Base-by-base conservation (phyloP, 2,329 filamentous ascomycete species). In the Xylariaceae sp. region DNA sequence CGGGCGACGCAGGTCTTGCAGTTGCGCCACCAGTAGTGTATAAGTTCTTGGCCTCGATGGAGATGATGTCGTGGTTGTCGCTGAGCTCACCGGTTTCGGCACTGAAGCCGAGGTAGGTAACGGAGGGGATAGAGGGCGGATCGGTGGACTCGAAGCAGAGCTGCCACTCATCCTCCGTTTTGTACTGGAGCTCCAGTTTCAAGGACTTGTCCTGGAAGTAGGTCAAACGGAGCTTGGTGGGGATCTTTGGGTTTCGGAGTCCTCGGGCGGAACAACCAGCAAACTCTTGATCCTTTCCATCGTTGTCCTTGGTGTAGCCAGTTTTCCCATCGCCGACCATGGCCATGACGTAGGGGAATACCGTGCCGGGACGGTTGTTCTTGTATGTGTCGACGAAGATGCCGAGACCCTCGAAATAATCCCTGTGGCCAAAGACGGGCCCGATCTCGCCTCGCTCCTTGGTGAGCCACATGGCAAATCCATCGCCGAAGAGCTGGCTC, bases 371-470 rank as follows among this genome's bases (percentile, higher is more conserved):
- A 13, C 94, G 86, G 77, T 97, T 96, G 78, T 99, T 99, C 84
- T 99, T 99, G 81, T 99, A 99, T 42, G 94, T 99, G 70, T 99
- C 94, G 75, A 99, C 83, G 77, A 97, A 97, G 71, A 99, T 81
- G 49, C 91, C 94, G 43, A 99, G 81, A 5, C 94, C 94, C 71
- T 99, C 93, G 63, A 97, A 99, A 59, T 83, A 83, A 74, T 99
- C 93, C 31, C 81, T 78, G 61, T 86, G 87, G 46, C 94, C 94
- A 71, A 99, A 99, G 36, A 99, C 93, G 11, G 85, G 81, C 14
- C 94, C 94, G 53, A 78, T 74, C 63, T 86, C 81, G 31, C 83
- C 92, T 59, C 94, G 89, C 73, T 96, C 86, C 74, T 96, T 96
- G 61, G 93, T 97, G 66, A 99, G 81, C 94, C 94, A 99, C 82